These are phyloP conservation scores for Triticum dicoccoides DNA, from an alignment of 176 grass and related monocot species.

Conservation along the genomic window DNA sequence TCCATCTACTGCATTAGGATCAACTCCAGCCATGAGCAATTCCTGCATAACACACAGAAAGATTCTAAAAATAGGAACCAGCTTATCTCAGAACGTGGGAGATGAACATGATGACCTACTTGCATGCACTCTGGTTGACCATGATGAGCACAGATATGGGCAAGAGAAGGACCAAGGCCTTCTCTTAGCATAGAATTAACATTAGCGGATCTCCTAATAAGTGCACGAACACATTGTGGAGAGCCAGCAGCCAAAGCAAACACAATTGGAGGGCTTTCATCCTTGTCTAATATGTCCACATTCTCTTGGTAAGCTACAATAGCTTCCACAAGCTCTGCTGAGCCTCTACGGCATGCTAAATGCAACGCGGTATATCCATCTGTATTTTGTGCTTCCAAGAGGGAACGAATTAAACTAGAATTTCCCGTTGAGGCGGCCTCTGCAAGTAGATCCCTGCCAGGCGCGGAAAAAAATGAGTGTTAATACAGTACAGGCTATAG, in stretches of 20 bases:
- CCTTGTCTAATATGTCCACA: conserved; percentile 92
- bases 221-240: conserved; percentile 74
- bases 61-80: conserved; percentile 29
- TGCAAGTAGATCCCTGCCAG: conserved; percentile 76
- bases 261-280: conserved; percentile 88
- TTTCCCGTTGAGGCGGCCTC: conserved; percentile 67
- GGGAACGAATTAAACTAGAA: conserved; percentile 54
- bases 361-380: conserved; percentile 90
- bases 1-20: conserved; percentile 94
- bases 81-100: not conserved
- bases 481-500: conserved; percentile 11
- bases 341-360: conserved; percentile 88
- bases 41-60: conserved; percentile 56
- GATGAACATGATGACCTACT: conserved; percentile 40
- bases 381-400: conserved; percentile 85
- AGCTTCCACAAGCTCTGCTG: conserved; percentile 79
- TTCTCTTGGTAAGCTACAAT: conserved; percentile 88
- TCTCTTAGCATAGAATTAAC: conserved; percentile 78
- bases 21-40: conserved; percentile 83
- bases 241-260: conserved; percentile 95
- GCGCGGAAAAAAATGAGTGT: conserved; percentile 17
- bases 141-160: conserved; percentile 96
- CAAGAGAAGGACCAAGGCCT: conserved; percentile 79
- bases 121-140: conserved; percentile 97
- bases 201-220: conserved; percentile 73